These are phyloP conservation scores for Apiotrichum laibachii DNA, from an alignment of 1,284 basidiomycete genomes.

Conservation along the genomic window DNA sequence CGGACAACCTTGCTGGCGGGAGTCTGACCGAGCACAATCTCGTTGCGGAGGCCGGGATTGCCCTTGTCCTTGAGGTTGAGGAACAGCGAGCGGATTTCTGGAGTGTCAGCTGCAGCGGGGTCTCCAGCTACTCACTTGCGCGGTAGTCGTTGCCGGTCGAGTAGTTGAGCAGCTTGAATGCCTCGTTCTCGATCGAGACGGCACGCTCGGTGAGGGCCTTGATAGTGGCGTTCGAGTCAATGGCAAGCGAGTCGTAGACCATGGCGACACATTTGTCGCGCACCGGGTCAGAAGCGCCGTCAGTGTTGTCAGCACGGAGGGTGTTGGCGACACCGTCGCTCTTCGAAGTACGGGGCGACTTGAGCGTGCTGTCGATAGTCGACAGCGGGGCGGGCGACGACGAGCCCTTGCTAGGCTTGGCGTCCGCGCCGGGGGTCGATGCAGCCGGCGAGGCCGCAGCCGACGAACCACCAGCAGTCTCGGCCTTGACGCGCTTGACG, in stretches of 20 bases:
- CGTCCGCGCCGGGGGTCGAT: slow-evolving; percentile 4
- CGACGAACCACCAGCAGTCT: slow-evolving; percentile 13
- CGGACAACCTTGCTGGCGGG: slow-evolving; percentile 66
- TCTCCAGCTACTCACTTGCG: slow-evolving; percentile 38
- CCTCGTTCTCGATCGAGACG: slow-evolving; percentile 52
- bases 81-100: slow-evolving; percentile 84
- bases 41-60: slow-evolving; percentile 81
- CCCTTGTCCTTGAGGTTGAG: slow-evolving; percentile 94
- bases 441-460: slow-evolving; percentile 10
- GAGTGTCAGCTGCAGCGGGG: slow-evolving; percentile 25
- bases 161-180: slow-evolving; percentile 41
- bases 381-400: slow-evolving; percentile 34
- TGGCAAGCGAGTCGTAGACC: slow-evolving; percentile 84
- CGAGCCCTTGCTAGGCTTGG: slow-evolving; percentile 5
- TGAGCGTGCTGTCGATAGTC: slow-evolving; percentile 52
- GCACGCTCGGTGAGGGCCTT: slow-evolving; percentile 51
- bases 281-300: slow-evolving; percentile 58
- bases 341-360: slow-evolving; percentile 62
- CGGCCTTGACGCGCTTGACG: slow-evolving; percentile 40
- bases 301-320: slow-evolving; percentile 44
- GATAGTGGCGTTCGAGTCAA: slow-evolving; percentile 66
- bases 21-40: slow-evolving; percentile 78
- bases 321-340: slow-evolving; percentile 61
- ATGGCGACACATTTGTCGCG: slow-evolving; percentile 87
- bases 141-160: slow-evolving; percentile 51